A percentile compares a stretch with the other conserved stretches of the same genome.
Conservation (phyloP, 2,329 filamentous ascomycete species). For the Aspergillus quadrilineatus region DNA sequence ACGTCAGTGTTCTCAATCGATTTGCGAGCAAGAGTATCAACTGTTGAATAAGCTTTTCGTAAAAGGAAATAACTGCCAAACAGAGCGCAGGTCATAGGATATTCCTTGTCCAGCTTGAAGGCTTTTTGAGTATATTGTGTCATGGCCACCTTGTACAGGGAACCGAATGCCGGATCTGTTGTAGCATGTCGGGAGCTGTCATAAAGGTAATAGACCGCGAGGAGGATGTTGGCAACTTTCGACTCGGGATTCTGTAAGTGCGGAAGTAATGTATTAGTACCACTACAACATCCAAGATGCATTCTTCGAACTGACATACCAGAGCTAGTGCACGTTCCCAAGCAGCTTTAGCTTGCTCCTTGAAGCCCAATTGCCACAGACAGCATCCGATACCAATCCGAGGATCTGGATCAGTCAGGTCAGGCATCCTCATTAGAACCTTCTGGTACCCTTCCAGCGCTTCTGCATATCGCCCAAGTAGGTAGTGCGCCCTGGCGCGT, state of each 20-base stretch:
- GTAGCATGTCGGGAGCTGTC: slow-evolving; percentile 78
- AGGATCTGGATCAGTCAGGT: slow-evolving; percentile 87
- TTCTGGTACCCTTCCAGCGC: slow-evolving; percentile 84
- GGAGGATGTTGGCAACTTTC: slow-evolving; percentile 84
- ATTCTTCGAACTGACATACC: slow-evolving; percentile 34
- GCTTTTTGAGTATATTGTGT: slow-evolving; percentile 90
- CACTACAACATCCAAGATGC: neutral
- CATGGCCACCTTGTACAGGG: slow-evolving; percentile 89
- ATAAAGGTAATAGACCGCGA: slow-evolving; percentile 87
- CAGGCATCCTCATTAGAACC: slow-evolving; percentile 79
- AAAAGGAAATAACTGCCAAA: slow-evolving; percentile 90
- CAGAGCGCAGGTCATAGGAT: slow-evolving; percentile 83
- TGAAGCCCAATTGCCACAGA: slow-evolving; percentile 94
- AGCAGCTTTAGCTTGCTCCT: slow-evolving; percentile 83
- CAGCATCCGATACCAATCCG: slow-evolving; percentile 95
- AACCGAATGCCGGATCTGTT: slow-evolving; percentile 79
- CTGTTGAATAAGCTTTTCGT: slow-evolving; percentile 74
- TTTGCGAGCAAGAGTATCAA: slow-evolving; percentile 83
- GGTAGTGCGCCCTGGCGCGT: slow-evolving; percentile 81
- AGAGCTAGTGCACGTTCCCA: slow-evolving; percentile 88
- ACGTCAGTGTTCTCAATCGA: slow-evolving; percentile 96
- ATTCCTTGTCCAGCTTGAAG: slow-evolving; percentile 88
- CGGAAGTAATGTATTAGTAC: slow-evolving; percentile 5
- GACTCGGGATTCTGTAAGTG: slow-evolving; percentile 64
- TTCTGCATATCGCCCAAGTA: slow-evolving; percentile 80